Base-by-base conservation (phyloP, 441 rosid species). In the Codiaeum variegatum region DNA sequence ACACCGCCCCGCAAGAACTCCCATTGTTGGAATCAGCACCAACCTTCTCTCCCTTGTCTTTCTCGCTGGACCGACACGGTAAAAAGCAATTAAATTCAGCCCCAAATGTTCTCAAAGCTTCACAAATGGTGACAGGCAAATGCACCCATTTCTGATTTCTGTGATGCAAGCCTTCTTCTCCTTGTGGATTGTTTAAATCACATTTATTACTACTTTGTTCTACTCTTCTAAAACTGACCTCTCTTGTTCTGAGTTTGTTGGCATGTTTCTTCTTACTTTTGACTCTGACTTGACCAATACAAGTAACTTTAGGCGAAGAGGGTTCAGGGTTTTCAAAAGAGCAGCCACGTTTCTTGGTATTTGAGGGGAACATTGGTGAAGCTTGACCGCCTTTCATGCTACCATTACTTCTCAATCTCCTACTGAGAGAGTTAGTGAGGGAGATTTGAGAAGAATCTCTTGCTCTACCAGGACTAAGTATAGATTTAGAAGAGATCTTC, bases 261-360 rank as follows among this genome's bases (percentile, higher is more conserved):
- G 88, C 89, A 46, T 91, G 94, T 78, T 90, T 94, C 86, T 91
- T 92, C 86, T 91, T 92, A 18, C 97, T 89, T 85, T 94, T 94
- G 5, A 94, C 98, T 38, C 98, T 77, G 23, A 94, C 98, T 63
- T 92, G 98, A 19, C 98, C 96, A 26, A 93, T 91, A 67, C 98
- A 93, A 54, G 98, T 91, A 29, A 93, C 98, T 75, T 94, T 92
- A 0, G 98, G 98, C 24, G 98, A 92, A 74, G 97, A 84, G 0
- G 97, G 97, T 76, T 92, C 97, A 0, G 94, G 91, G 80, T 78
- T 91, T 3, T 80, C 92, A 70, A 86, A 90, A 56, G 80, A 80
- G 52, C 87, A 73, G 24, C 89, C 91, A 9, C 90, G 83, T 72
- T 87, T 91, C 67, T 88, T 87, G 38, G 82, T 83, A 23, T 69